Conservation (phyloP, 805 yeast genomes). For the Metschnikowia anglica region DNA sequence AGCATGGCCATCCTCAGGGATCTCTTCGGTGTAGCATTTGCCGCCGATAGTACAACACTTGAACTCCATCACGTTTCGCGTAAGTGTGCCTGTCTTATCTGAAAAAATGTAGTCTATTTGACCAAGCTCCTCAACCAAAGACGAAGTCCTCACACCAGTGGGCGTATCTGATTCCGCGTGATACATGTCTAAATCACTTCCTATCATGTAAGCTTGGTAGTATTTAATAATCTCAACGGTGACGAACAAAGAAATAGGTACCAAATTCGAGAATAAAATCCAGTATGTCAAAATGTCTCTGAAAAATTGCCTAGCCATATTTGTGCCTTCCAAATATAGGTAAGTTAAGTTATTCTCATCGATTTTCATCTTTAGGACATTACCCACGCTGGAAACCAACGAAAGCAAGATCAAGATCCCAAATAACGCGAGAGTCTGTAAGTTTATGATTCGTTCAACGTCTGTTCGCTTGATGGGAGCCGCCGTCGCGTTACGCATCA, state of each 20-base stretch:
- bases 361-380: constrained; percentile 67
- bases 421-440: constrained; percentile 87
- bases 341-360: constrained; percentile 58
- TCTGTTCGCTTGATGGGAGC: constrained; percentile 97
- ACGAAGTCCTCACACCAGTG: constrained; percentile 90
- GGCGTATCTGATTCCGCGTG: constrained; percentile 88
- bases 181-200: constrained; percentile 93
- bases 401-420: constrained; percentile 73
- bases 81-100: constrained; percentile 96
- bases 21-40: constrained; percentile 76
- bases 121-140: constrained; percentile 94
- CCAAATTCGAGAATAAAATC: constrained; percentile 94
- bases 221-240: constrained; percentile 95
- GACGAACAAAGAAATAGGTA: constrained; percentile 95
- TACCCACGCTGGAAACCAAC: constrained; percentile 82
- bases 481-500: constrained; percentile 98
- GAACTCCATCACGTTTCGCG: constrained; percentile 95
- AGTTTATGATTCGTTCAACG: constrained; percentile 90
- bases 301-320: constrained; percentile 70
- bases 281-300: constrained; percentile 88
- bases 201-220: constrained; percentile 91
- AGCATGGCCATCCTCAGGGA: constrained; percentile 87
- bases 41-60: constrained; percentile 93
- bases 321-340: constrained; percentile 65
- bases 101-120: constrained; percentile 95